Evolutionary conservation across 192 early-diverging fungal genomes (phyloP).

Genomic region (Mortierella hygrophila): DNA sequence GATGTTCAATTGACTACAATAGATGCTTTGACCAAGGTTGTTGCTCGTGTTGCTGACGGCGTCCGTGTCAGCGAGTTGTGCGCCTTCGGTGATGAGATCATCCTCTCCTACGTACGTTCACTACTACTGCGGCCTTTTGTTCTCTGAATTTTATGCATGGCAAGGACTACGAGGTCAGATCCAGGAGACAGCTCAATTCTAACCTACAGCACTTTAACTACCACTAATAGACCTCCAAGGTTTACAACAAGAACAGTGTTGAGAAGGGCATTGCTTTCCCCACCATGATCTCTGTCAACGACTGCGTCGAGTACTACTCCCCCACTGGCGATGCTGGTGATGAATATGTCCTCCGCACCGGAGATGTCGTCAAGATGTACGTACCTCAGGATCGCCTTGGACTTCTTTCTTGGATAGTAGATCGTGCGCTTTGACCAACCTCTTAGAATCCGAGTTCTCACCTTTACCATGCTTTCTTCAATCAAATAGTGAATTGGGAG

Average conservation of each 20-base stretch:
- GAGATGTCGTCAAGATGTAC: conserved; percentile 92
- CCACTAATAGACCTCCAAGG: conserved; percentile 62
- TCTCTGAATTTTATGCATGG: neutral
- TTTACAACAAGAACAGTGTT: conserved; percentile 67
- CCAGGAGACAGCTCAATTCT: neutral
- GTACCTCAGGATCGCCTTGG: neutral
- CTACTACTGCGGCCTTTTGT: neutral
- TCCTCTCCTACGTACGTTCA: conserved; percentile 66
- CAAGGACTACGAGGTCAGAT: neutral
- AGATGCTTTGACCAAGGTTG: conserved; percentile 70
- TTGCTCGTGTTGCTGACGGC: conserved; percentile 67
- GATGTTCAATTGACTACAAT: neutral
- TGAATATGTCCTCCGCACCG: conserved; percentile 72
- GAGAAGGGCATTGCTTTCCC: conserved; percentile 88
- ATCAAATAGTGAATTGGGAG: conserved; percentile 78
- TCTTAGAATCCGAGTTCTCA: neutral
- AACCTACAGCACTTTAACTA: neutral
- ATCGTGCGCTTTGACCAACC: neutral
- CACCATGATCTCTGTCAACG: conserved; percentile 87
- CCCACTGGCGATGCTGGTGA: conserved; percentile 69
- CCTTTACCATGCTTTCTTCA: neutral
- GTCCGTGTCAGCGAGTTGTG: conserved; percentile 75
- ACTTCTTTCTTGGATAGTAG: neutral
- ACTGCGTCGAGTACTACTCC: conserved; percentile 82
- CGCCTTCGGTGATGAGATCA: conserved; percentile 74